A percentile compares a stretch with the other conserved stretches of the same genome.
Evolutionary conservation across 176 grass and related monocot species (phyloP).

Genomic region (Dactylis glomerata): DNA sequence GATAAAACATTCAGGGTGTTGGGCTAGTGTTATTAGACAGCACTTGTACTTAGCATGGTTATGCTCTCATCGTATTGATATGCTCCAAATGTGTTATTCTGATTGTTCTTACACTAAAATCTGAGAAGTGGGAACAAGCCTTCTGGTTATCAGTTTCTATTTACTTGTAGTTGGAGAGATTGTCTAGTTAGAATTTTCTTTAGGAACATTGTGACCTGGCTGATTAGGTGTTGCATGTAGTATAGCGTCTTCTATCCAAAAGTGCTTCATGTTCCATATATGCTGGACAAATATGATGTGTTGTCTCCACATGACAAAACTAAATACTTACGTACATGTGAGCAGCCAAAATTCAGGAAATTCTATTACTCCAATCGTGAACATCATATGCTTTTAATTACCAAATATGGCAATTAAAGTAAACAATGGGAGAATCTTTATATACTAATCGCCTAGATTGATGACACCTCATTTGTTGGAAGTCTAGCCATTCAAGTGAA

Average conservation of each 20-base stretch:
- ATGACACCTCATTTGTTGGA: background rate
- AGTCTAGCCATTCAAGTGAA: background rate
- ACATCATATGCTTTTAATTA: background rate
- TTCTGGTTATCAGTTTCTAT: background rate
- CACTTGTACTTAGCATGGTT: background rate
- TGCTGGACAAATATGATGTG: background rate
- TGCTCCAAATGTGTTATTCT: background rate
- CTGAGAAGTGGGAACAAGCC: too few species aligned
- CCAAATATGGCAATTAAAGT: background rate
- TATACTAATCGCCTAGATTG: background rate
- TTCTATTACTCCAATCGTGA: background rate
- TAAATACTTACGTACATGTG: background rate
- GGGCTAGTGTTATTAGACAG: background rate
- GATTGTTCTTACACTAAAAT: background rate
- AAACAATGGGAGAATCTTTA: background rate
- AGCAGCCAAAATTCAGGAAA: background rate
- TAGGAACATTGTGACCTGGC: background rate
- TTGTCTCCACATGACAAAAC: background rate
- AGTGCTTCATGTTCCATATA: background rate
- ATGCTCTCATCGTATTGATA: background rate
- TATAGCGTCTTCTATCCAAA: background rate
- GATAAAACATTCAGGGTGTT: background rate
- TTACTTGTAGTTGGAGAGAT: background rate
- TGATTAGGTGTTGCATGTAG: background rate
- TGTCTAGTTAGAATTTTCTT: background rate